Conservation (phyloP, 257 asterid species). For the Paulownia fortunei region DNA sequence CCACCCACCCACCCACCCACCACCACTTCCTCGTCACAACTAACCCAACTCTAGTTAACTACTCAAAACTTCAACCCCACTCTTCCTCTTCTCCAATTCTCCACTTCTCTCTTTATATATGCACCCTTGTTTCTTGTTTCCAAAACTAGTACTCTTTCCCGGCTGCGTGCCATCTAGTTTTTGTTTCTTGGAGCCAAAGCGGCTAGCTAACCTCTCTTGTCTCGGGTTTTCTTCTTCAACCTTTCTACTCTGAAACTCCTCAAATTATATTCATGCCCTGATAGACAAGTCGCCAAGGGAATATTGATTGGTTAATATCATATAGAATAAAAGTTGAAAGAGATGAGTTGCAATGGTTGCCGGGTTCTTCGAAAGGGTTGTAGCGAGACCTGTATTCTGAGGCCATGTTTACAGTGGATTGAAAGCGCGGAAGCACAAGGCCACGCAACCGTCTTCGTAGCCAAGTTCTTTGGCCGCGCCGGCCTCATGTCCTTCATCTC, state of each 20-base stretch:
- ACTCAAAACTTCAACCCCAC: conserved; percentile 31
- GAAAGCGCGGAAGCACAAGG: conserved; percentile 64
- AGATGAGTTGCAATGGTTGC: conserved; percentile 82
- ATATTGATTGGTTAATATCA: not conserved
- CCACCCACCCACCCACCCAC: not conserved
- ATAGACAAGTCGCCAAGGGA: not conserved
- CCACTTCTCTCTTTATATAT: conserved; percentile 38
- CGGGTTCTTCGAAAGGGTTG: conserved; percentile 79
- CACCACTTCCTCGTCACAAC: not conserved
- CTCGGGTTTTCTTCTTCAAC: not conserved
- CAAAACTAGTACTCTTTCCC: too few relatives aligned
- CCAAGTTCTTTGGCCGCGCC: conserved; percentile 83
- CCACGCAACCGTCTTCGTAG: conserved; percentile 77
- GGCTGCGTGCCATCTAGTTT: too few relatives aligned
- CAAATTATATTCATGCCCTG: conserved; percentile 28
- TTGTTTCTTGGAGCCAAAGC: too few relatives aligned
- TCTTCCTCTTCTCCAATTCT: conserved; percentile 25
- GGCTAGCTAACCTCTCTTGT: too few relatives aligned
- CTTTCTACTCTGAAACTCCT: not conserved
- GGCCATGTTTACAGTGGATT: conserved; percentile 71
- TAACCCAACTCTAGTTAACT: conserved; percentile 37
- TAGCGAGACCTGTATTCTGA: conserved; percentile 65
- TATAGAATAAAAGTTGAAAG: not conserved
- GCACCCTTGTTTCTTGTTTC: conserved; percentile 34
- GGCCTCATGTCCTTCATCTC: conserved; percentile 75